Base-by-base conservation (phyloP, 129 eudicot species). In the Heracleum sosnowskyi region DNA sequence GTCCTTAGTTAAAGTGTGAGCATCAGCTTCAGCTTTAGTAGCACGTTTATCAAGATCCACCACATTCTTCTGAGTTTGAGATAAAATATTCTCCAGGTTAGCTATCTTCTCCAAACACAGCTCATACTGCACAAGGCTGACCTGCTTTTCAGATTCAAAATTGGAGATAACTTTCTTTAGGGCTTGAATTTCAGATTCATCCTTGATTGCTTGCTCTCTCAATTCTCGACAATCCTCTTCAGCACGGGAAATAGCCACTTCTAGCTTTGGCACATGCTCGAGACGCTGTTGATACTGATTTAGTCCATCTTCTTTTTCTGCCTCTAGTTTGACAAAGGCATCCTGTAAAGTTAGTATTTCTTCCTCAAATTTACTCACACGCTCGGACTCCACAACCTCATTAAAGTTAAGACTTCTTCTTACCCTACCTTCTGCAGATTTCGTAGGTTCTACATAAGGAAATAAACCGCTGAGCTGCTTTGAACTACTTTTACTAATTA, bases 301-400 rank as follows among this genome's bases (percentile, higher is more conserved):
- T 76, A 85, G 71, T 2, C 88, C 93, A 49, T 90, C 91, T 85
- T 91, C 97, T 77, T 89, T 91, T 81, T 95, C 97, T 1, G 88
- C 87, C 86, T 92, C 96, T 37, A 95, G 73, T 78, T 86, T 87
- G 33, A 89, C 87, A 72, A 91, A 41, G 34, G 97, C 87, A 31
- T 88, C 93, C 85, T 92, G 92, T 83, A 91, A 85, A 12, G 16
- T 55, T 47, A 77, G 37, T 77, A 91, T 91, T 82, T 91, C 98
- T 34, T 84, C 81, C 84, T 88, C 89, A 44, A 77, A 75, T 60
- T 49, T 84, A 42, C 73, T 82, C 73, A 84, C 82, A 22, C 31
- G 78, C 39, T 76, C 86, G 6, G 80, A 78, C 70, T 88, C 94
- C 31, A 77, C 89, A 31, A 76, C 84, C 79, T 83, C 87, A 24